These are phyloP conservation scores for Thermothelomyces thermophilus DNA, from an alignment of 2,329 filamentous ascomycete species.

Conservation along the genomic window DNA sequence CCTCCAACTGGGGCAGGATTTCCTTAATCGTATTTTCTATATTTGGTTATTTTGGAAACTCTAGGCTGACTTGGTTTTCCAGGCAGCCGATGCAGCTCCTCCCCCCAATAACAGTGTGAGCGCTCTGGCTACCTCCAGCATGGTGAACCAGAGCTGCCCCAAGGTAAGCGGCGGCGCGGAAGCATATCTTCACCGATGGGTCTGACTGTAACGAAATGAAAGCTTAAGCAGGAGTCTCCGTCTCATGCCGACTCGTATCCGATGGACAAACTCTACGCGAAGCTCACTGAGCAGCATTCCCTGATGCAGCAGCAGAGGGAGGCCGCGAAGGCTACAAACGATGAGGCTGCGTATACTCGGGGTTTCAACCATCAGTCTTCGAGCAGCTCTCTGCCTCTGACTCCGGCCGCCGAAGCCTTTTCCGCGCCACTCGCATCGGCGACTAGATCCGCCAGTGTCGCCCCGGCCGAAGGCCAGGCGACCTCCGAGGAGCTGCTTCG, in stretches of 20 bases:
- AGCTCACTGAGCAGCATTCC: conserved; percentile 64
- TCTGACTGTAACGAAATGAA: conserved; percentile 37
- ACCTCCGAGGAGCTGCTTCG: conserved; percentile 56
- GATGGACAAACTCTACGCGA: conserved; percentile 68
- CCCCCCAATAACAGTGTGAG: conserved; percentile 40
- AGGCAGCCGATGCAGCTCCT: conserved; percentile 15
- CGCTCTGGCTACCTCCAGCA: conserved; percentile 46
- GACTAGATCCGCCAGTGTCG: conserved; percentile 47
- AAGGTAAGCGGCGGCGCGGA: conserved; percentile 39
- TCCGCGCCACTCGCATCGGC: conserved; percentile 41
- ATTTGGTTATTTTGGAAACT: neutral
- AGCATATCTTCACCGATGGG: neutral
- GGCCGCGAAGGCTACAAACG: conserved; percentile 39
- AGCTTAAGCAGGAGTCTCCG: conserved; percentile 40
- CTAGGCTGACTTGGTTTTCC: neutral
- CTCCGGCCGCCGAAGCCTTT: conserved; percentile 50
- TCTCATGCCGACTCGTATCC: conserved; percentile 39
- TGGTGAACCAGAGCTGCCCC: conserved; percentile 47
- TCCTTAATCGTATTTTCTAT: too few relatives aligned
- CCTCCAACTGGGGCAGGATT: too few relatives aligned
- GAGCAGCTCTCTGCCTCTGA: conserved; percentile 56
- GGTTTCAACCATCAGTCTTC: conserved; percentile 44
- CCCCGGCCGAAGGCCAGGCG: conserved; percentile 36
- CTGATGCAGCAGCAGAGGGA: conserved; percentile 54
- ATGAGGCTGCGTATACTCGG: conserved; percentile 31